Evolutionary conservation across 2,329 filamentous ascomycete species (phyloP).

Genomic region (Ploettnerulaceae sp.): DNA sequence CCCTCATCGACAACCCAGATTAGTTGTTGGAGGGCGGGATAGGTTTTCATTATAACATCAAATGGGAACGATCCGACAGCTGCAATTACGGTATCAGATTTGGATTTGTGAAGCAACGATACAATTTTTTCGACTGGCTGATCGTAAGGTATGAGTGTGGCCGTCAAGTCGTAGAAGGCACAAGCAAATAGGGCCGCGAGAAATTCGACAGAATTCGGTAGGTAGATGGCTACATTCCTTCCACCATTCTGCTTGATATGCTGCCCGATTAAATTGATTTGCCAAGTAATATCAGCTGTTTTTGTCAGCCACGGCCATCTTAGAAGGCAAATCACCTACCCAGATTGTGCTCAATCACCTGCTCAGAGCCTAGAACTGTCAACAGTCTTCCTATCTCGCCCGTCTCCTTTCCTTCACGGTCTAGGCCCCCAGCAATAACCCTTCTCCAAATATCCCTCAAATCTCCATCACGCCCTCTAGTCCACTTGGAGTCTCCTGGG

Average conservation of each 20-base stretch:
- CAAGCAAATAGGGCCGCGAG: constrained; percentile 79
- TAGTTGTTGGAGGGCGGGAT: constrained; percentile 67
- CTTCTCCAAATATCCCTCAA: constrained; percentile 85
- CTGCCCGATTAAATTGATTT: constrained; percentile 82
- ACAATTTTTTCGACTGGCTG: constrained; percentile 64
- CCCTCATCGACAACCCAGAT: constrained; percentile 92
- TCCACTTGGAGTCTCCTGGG: constrained; percentile 74
- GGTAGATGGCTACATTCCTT: constrained; percentile 78
- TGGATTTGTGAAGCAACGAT: constrained; percentile 65
- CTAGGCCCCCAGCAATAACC: constrained; percentile 58
- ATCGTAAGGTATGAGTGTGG: constrained; percentile 81
- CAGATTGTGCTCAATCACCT: constrained; percentile 66
- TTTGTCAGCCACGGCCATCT: constrained; percentile 19
- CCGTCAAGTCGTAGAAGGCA: constrained; percentile 75
- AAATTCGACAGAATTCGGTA: constrained; percentile 90
- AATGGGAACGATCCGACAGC: constrained; percentile 84
- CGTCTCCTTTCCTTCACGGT: constrained; percentile 55
- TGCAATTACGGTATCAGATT: constrained; percentile 77
- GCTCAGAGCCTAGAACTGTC: constrained; percentile 73
- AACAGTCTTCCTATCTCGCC: constrained; percentile 65
- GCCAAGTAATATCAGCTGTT: constrained; percentile 67
- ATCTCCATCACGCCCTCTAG: constrained; percentile 78
- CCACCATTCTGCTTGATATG: constrained; percentile 67
- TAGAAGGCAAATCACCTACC: constrained; percentile 37
- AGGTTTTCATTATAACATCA: constrained; percentile 63